Conservation (phyloP, 768 basidiomycete genomes). For the Hydnum rufescens region DNA sequence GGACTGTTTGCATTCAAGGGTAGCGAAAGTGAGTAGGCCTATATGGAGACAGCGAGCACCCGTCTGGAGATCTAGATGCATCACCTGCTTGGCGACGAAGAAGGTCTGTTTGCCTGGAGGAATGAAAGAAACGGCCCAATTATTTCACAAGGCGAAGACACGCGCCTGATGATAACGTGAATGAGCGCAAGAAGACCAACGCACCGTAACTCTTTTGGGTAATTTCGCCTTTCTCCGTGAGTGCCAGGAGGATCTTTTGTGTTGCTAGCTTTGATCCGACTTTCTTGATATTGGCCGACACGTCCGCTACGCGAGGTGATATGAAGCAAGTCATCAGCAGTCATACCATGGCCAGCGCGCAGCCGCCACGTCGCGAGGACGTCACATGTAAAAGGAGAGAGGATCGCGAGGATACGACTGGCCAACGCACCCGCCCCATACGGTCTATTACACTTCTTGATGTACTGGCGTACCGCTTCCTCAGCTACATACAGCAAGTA, state of each 20-base stretch:
- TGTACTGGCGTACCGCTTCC: not conserved
- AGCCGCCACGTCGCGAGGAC: not conserved
- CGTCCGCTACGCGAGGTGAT: slow-evolving; percentile 42
- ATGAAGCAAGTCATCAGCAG: not conserved
- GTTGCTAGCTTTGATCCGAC: slow-evolving; percentile 66
- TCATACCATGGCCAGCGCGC: not conserved
- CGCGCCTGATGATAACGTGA: not conserved
- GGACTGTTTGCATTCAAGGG: slow-evolving; percentile 34
- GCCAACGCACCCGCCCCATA: not conserved
- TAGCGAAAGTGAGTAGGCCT: not conserved
- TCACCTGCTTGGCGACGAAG: slow-evolving; percentile 52
- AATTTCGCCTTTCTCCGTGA: slow-evolving; percentile 73
- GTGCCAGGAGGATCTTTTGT: slow-evolving; percentile 60
- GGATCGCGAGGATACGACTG: not conserved
- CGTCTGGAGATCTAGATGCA: slow-evolving; percentile 1
- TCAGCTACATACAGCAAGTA: too few species aligned
- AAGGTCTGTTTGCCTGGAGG: slow-evolving; percentile 63
- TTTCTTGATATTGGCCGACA: slow-evolving; percentile 78
- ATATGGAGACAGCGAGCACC: not conserved
- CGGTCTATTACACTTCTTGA: not conserved
- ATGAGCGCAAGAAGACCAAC: slow-evolving; percentile 8
- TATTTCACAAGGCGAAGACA: too few species aligned
- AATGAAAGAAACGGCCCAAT: slow-evolving; percentile 5
- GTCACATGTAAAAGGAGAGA: not conserved
- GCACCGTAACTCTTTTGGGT: slow-evolving; percentile 70